Evolutionary conservation across 805 yeast species (phyloP).

Genomic region (Metschnikowia hibisci): DNA sequence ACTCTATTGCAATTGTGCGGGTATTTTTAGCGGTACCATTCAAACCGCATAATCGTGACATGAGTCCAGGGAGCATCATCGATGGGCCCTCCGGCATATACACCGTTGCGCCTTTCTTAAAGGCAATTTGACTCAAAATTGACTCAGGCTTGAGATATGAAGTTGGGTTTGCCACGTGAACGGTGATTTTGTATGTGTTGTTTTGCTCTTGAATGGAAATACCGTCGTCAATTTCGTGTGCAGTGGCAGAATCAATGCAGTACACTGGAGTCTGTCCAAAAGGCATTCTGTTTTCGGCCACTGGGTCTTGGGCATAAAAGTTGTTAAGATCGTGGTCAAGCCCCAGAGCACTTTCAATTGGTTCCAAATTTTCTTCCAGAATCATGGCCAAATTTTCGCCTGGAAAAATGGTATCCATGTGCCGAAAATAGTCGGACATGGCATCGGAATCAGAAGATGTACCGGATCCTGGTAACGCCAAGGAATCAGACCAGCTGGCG

Average conservation of each 20-base stretch:
- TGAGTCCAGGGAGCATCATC: slow-evolving; percentile 65
- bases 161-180: slow-evolving; percentile 87
- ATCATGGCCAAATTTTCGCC: too few relatives aligned
- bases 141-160: slow-evolving; percentile 50
- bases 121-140: slow-evolving; percentile 51
- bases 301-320: slow-evolving; percentile 30
- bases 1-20: slow-evolving; percentile 42
- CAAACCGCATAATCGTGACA: slow-evolving; percentile 50
- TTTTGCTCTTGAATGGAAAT: slow-evolving; percentile 49
- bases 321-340: slow-evolving; percentile 1
- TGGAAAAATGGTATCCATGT: slow-evolving; percentile 20
- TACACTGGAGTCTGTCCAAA: slow-evolving; percentile 53
- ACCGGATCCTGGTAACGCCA: slow-evolving; percentile 42
- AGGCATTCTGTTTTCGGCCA: slow-evolving; percentile 31
- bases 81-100: slow-evolving; percentile 65
- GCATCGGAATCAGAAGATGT: slow-evolving; percentile 41
- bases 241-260: slow-evolving; percentile 77
- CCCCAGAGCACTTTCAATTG: not conserved
- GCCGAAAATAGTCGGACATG: slow-evolving; percentile 40
- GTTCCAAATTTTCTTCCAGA: too few relatives aligned
- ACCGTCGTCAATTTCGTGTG: slow-evolving; percentile 95
- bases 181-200: slow-evolving; percentile 42
- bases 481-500: slow-evolving; percentile 43
- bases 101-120: slow-evolving; percentile 57
- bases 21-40: slow-evolving; percentile 38